A percentile compares a stretch with the other conserved stretches of the same genome.
Evolutionary conservation across 768 basidiomycete species (phyloP).

Genomic region (Boletus eberwhitei): DNA sequence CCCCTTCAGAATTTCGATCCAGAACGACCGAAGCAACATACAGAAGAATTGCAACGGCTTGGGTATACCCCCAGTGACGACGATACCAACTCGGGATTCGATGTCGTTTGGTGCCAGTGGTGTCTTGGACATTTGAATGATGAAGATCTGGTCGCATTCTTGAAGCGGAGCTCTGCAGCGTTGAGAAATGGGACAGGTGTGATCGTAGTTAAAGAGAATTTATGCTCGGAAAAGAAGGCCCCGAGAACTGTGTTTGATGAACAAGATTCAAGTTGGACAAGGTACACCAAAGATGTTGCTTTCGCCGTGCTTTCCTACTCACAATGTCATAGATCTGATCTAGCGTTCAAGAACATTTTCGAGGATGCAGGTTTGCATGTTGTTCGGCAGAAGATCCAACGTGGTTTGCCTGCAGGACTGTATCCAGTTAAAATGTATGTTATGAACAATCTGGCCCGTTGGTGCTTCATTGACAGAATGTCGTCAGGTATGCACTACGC

Average conservation of each 20-base stretch:
- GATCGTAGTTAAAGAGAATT: constrained; percentile 91
- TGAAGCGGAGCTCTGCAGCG: constrained; percentile 59
- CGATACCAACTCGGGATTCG: constrained; percentile 63
- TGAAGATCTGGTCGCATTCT: constrained; percentile 71
- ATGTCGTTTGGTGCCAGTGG: constrained; percentile 97
- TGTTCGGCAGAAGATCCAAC: constrained; percentile 72
- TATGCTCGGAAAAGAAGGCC: constrained; percentile 63
- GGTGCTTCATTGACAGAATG: constrained; percentile 7
- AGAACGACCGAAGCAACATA: constrained; percentile 33
- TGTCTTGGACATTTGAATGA: constrained; percentile 87
- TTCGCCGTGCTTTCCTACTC: constrained; percentile 2
- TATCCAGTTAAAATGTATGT: constrained; percentile 85
- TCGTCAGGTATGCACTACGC: constrained; percentile 27
- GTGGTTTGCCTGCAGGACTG: constrained; percentile 77
- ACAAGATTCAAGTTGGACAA: constrained; percentile 85
- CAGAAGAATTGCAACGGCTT: constrained; percentile 58
- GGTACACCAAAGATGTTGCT: constrained; percentile 43
- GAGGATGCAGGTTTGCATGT: constrained; percentile 67
- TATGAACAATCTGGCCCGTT: neutral
- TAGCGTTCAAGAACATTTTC: constrained; percentile 78
- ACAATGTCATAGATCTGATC: constrained; percentile 61
- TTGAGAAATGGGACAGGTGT: constrained; percentile 53
- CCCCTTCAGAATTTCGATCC: constrained; percentile 85
- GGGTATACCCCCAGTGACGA: constrained; percentile 60
- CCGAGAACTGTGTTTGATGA: constrained; percentile 68